A percentile compares a stretch with the other conserved stretches of the same genome.
Evolutionary conservation across 768 basidiomycete genomes (phyloP).

Genomic region (Botryobasidium botryosum): DNA sequence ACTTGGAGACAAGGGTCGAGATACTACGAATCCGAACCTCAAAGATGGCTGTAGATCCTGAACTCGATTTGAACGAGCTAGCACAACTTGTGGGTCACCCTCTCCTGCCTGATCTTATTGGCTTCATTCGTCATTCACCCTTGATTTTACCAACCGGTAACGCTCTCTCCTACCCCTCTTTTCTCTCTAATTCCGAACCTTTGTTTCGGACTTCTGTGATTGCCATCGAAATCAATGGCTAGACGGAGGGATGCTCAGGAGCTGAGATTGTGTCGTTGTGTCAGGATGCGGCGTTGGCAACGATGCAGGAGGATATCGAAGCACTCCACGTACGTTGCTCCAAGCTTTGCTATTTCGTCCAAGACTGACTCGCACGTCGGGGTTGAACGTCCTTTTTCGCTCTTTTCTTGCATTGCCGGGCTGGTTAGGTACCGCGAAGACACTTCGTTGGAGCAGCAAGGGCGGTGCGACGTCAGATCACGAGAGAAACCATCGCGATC

Average conservation of each 20-base stretch:
- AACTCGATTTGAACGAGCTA: conserved; percentile 46
- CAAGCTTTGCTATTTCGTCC: too few species aligned
- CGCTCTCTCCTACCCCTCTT: not conserved
- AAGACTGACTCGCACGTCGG: too few species aligned
- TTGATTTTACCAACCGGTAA: not conserved
- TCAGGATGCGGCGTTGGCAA: conserved; percentile 85
- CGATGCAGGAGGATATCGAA: conserved; percentile 78
- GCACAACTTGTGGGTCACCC: conserved; percentile 44
- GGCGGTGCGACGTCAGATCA: conserved; percentile 65
- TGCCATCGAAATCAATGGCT: too few species aligned
- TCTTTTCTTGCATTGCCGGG: conserved; percentile 2
- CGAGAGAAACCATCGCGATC: conserved; percentile 51
- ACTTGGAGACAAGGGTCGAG: conserved; percentile 58
- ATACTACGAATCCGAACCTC: conserved; percentile 64
- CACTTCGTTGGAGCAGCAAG: conserved; percentile 63
- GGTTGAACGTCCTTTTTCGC: too few species aligned
- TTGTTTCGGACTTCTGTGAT: too few species aligned
- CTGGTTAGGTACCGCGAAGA: conserved; percentile 45
- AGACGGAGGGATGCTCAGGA: conserved; percentile 94
- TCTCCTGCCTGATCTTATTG: not conserved
- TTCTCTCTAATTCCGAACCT: too few species aligned
- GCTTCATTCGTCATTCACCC: not conserved
- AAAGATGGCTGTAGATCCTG: conserved; percentile 66
- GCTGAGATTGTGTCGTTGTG: conserved; percentile 86
- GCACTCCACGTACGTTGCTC: conserved; percentile 45